phyloP scores from a whole-genome alignment of 768 basidiomycete genomes.

The Lepiota venenata region DNA sequence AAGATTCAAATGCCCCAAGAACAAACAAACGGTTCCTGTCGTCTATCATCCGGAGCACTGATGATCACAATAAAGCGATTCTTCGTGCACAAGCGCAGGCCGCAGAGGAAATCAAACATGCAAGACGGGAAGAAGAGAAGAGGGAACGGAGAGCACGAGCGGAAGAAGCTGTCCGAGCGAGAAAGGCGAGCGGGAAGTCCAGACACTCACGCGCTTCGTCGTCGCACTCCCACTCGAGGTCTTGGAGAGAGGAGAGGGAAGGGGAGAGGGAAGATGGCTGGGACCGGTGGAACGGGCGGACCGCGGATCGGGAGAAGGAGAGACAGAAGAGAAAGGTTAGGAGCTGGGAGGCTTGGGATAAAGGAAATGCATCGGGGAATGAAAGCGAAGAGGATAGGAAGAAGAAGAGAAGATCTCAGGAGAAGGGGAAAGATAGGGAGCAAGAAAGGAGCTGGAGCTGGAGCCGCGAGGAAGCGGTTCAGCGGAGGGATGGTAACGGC shows the following conservation, averaged over 20 bases:
- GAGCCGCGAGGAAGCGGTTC: constrained; percentile 20
- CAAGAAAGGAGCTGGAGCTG: constrained; percentile 21
- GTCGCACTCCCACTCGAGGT: constrained; percentile 3
- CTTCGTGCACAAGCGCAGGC: constrained; percentile 69
- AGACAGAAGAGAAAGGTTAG: constrained; percentile 39
- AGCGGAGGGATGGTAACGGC: constrained; percentile 20
- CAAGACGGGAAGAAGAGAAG: constrained; percentile 63
- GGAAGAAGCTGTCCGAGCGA: constrained; percentile 60
- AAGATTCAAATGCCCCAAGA: constrained; percentile 56
- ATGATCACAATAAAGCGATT: constrained; percentile 92
- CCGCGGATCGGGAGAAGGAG: constrained; percentile 25
- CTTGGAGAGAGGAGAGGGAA: constrained; percentile 8
- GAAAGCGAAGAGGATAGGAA: constrained; percentile 23
- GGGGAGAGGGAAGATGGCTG: constrained; percentile 35
- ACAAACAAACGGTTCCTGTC: constrained; percentile 81
- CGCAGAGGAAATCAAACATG: constrained; percentile 68
- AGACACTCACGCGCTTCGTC: background rate
- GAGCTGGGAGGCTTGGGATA: constrained; percentile 51
- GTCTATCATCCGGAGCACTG: constrained; percentile 89
- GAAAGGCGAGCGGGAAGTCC: constrained; percentile 2
- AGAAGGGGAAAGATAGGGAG: constrained; percentile 13
- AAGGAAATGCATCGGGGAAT: constrained; percentile 28
- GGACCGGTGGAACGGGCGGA: constrained; percentile 55
- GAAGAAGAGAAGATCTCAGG: constrained; percentile 21
- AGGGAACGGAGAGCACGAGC: constrained; percentile 62